Evolutionary conservation across 441 rosid genomes (phyloP), one percentile per base, ranked within the genome.

Genomic region (Eutrema salsugineum): DNA sequence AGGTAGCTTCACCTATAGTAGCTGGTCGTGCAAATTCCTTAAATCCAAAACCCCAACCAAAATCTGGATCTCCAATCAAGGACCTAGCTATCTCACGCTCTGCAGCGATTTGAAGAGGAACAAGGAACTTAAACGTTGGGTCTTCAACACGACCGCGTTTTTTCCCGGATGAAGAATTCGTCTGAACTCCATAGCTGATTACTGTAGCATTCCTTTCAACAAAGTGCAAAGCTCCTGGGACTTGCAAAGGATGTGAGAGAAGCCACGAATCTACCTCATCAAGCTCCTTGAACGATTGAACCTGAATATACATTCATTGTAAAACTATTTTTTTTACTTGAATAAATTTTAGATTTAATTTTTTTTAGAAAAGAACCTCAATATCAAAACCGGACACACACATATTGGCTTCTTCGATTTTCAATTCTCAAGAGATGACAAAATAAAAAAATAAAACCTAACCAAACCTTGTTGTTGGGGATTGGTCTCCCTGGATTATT

Each of bases 11-110:
- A 56, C 19, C 57, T 60, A 14, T 60, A 36, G 12, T 16, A 49
- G 39, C 84, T 24, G 97, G 97, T 49, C 88, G 94, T 2, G 99
- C 83, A 76, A 85, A 94, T 76, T 92, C 94, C 80, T 83, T 90
- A 17, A 94, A 77, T 72, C 90, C 91, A 40, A 90, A 90, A 53
- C 68, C 68, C 96, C 97, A 94, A 72, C 83, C 78, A 70, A 87
- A 91, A 50, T 65, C 76, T 70, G 90, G 76, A 72, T 72, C 97
- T 84, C 88, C 84, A 32, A 88, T 80, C 9, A 95, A 61, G 24
- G 91, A 87, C 75, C 98, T 88, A 3, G 97, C 97, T 42, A 95
- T 89, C 77, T 91, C 99, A 67, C 96, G 98, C 75, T 95, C 98
- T 6, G 96, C 97, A 2, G 97, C 93, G 51, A 95, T 75, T 83